phyloP scores from a whole-genome alignment of 805 yeast species.

The Hanseniaspora hatyaiensis region DNA sequence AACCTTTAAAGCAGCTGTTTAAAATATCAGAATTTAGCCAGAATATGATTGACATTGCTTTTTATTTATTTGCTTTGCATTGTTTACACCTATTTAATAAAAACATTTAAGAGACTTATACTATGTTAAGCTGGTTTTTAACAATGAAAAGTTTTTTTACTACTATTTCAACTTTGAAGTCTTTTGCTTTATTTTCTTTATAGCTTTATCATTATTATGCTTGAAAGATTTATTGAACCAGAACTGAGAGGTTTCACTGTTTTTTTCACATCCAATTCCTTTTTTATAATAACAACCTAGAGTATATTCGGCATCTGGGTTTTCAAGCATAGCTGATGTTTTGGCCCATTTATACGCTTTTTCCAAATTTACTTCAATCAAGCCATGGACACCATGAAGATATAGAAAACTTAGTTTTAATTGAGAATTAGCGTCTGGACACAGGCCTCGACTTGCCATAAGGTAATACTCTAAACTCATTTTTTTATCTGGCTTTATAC shows the following conservation, averaged over 20 bases:
- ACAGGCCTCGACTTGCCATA: slow-evolving; percentile 59
- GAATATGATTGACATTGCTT: no score
- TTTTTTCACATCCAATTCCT: slow-evolving; percentile 72
- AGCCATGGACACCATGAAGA: slow-evolving; percentile 79
- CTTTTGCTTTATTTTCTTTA: background rate
- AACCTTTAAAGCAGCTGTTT: background rate
- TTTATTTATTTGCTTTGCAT: no score
- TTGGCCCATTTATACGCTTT: slow-evolving; percentile 95
- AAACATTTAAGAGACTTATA: no score
- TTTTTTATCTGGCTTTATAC: slow-evolving; percentile 63
- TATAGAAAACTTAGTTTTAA: slow-evolving; percentile 95
- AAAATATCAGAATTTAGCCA: no score
- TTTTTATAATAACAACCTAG: slow-evolving; percentile 72
- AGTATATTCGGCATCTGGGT: slow-evolving; percentile 74
- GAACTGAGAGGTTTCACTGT: slow-evolving; percentile 44
- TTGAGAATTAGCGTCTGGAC: slow-evolving; percentile 81
- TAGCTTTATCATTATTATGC: slow-evolving; percentile 43
- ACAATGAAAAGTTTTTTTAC: no score
- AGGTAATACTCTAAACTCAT: slow-evolving; percentile 87
- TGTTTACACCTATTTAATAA: no score
- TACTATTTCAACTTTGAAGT: no score
- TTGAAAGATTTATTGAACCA: slow-evolving; percentile 74
- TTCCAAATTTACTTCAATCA: slow-evolving; percentile 58
- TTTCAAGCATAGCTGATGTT: slow-evolving; percentile 65
- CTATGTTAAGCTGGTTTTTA: no score